phyloP scores from a whole-genome alignment of 371 early-diverging fungal species.

The Rhizomucor miehei region DNA sequence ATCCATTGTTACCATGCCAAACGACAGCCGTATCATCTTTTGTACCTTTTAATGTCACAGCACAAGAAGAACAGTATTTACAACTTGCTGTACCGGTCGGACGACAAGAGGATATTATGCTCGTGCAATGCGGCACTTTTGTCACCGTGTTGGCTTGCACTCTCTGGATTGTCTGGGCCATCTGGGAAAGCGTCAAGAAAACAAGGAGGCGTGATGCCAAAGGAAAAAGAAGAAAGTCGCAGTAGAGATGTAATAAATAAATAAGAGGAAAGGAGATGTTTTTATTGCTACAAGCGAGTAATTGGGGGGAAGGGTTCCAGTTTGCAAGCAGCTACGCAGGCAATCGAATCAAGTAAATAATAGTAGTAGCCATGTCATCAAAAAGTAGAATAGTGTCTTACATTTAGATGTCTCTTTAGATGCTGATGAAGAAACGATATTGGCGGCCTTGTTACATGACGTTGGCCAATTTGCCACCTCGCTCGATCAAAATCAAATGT shows the following conservation, averaged over 20 bases:
- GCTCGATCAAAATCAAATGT: conserved; percentile 43
- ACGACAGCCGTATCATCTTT: conserved; percentile 2
- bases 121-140: conserved; percentile 33
- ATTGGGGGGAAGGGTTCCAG: conserved; percentile 4
- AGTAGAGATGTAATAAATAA: conserved; percentile 14
- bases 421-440: conserved; percentile 50
- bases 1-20: conserved; percentile 3
- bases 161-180: conserved; percentile 28
- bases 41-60: conserved; percentile 1
- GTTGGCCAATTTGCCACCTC: conserved; percentile 55
- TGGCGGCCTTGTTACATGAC: conserved; percentile 56
- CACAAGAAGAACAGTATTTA: conserved; percentile 3
- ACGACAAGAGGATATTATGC: conserved; percentile 16
- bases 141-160: conserved; percentile 23
- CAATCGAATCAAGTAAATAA: conserved; percentile 27
- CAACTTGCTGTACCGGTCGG: conserved; percentile 36
- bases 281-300: background rate
- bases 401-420: conserved; percentile 3
- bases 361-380: background rate
- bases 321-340: conserved; percentile 49
- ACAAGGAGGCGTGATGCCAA: conserved; percentile 40
- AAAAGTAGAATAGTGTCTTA: background rate
- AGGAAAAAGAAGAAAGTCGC: conserved; percentile 48
- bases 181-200: conserved; percentile 21
- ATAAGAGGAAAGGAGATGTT: background rate